phyloP scores from a whole-genome alignment of 139 green algal genomes.

The Chloropicon primus region DNA sequence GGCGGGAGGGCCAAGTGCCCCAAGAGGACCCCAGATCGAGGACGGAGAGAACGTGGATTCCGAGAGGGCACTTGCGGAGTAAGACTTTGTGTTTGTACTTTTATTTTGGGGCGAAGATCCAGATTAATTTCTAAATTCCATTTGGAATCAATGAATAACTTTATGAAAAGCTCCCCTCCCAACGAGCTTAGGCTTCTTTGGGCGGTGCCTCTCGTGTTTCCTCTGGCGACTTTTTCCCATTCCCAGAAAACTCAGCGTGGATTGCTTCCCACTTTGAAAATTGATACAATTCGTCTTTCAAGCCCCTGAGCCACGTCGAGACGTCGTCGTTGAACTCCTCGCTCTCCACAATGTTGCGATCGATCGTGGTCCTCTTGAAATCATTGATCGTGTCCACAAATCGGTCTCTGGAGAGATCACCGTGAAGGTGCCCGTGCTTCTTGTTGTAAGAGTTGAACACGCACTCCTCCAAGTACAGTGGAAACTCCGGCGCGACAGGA shows the following conservation, averaged over 20 bases:
- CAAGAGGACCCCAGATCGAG: not conserved
- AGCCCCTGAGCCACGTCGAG: not conserved
- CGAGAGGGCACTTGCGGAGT: not conserved
- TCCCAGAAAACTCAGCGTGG: not conserved
- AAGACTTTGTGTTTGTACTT: not conserved
- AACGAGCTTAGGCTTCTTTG: not conserved
- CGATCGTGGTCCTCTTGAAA: not conserved
- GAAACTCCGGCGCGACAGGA: not conserved
- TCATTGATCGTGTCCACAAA: not conserved
- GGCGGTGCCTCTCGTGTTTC: not conserved
- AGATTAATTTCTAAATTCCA: too few relatives aligned
- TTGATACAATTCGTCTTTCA: not conserved
- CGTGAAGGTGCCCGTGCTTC: not conserved
- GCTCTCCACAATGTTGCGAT: not conserved
- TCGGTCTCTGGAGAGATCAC: not conserved
- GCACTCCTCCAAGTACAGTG: not conserved
- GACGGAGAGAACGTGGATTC: not conserved
- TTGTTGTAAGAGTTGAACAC: not conserved
- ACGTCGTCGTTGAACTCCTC: not conserved
- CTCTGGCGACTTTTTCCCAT: not conserved
- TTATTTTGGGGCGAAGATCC: too few relatives aligned
- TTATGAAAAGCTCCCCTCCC: not conserved
- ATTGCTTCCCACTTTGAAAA: not conserved
- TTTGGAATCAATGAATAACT: too few relatives aligned
- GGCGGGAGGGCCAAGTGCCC: not conserved